phyloP scores from a whole-genome alignment of 2,329 filamentous ascomycete genomes.

The Ilyonectria robusta region DNA sequence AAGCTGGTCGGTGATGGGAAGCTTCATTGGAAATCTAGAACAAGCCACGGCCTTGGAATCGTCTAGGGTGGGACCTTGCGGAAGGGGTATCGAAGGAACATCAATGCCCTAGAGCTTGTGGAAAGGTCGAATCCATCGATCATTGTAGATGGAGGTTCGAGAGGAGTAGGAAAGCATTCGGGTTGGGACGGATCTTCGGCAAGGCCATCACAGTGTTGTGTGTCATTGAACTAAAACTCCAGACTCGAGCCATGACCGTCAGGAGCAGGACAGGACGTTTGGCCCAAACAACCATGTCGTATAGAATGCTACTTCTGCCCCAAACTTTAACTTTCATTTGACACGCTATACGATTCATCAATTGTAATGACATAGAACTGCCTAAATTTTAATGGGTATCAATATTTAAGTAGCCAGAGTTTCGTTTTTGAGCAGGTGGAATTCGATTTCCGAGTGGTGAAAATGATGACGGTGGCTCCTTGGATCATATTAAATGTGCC shows the following conservation, averaged over 20 bases:
- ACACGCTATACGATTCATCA: neutral
- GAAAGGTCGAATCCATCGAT: neutral
- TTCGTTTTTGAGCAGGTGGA: neutral
- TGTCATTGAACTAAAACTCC: neutral
- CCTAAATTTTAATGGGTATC: neutral
- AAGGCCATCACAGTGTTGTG: neutral
- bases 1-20: neutral
- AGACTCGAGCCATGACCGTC: neutral
- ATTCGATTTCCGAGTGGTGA: too few relatives aligned
- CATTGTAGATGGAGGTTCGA: neutral
- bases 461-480: too few relatives aligned
- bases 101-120: neutral
- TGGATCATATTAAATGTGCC: too few relatives aligned
- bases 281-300: neutral
- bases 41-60: neutral
- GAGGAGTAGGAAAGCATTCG: neutral
- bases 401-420: neutral
- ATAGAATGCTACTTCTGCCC: neutral
- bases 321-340: neutral
- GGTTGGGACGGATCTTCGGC: neutral
- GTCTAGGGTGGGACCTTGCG: neutral
- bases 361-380: too few relatives aligned
- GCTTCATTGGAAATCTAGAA: neutral
- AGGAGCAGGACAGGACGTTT: neutral
- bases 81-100: neutral